These are phyloP conservation scores for Lentinula aciculospora DNA, from an alignment of 768 basidiomycete species.

Conservation along the genomic window DNA sequence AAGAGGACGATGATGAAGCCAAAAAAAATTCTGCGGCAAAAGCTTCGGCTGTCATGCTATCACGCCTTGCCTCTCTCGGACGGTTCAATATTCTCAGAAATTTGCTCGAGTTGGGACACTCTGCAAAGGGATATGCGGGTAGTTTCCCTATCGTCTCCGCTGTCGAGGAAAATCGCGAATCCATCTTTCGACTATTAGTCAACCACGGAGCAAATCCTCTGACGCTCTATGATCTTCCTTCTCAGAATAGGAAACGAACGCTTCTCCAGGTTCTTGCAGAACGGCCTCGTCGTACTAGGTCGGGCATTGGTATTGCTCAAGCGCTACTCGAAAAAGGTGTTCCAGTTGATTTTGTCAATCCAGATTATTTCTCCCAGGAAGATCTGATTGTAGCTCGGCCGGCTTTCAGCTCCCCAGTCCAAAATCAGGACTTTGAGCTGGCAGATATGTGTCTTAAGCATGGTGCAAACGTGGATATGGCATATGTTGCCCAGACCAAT, in stretches of 20 bases:
- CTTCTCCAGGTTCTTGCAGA: background rate
- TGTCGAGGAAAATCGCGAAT: conserved; percentile 5
- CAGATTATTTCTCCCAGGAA: background rate
- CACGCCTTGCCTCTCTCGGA: conserved; percentile 4
- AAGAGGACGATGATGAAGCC: background rate
- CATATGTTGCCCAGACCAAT: background rate
- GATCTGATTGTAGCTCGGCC: background rate
- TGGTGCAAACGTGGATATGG: conserved; percentile 7
- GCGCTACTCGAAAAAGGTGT: conserved; percentile 6
- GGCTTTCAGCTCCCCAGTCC: conserved; percentile 8
- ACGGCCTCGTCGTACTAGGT: background rate
- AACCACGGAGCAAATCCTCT: conserved; percentile 4
- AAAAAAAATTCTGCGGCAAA: background rate
- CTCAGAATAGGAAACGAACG: background rate
- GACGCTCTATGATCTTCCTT: background rate
- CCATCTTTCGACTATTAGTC: conserved; percentile 9
- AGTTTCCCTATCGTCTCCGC: conserved; percentile 7
- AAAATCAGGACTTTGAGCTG: conserved; percentile 8
- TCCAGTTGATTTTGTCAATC: conserved; percentile 1
- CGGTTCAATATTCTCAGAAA: conserved; percentile 3
- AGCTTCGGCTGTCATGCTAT: background rate
- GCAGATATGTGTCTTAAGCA: conserved; percentile 1
- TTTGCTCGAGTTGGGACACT: conserved; percentile 7
- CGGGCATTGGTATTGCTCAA: background rate
- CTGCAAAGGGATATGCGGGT: conserved; percentile 3